Conservation (phyloP, 495 filamentous ascomycete genomes). For the Hypoxylon crocopeplum region DNA sequence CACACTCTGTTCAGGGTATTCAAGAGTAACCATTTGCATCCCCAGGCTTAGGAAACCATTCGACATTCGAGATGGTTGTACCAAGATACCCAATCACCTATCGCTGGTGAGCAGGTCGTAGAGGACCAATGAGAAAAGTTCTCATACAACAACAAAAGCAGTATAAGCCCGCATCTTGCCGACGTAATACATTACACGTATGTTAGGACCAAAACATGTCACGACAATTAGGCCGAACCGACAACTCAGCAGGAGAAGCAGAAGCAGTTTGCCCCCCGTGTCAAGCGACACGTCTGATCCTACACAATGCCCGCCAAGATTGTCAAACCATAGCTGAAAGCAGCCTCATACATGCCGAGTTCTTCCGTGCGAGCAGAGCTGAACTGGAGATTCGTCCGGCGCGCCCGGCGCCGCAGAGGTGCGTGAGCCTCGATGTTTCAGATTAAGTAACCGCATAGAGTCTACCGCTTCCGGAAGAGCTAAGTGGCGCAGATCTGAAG, state of each 20-base stretch:
- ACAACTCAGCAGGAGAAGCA: background rate
- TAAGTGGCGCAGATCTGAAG: conserved; percentile 12
- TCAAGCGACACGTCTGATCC: conserved; percentile 5
- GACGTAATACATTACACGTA: conserved; percentile 4
- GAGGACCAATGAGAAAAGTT: background rate
- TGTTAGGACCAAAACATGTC: background rate
- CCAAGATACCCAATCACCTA: too few relatives aligned
- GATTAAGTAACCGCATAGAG: background rate
- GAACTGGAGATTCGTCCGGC: background rate
- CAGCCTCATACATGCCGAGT: conserved; percentile 13
- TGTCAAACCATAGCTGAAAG: conserved; percentile 16
- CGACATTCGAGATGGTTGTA: too few relatives aligned
- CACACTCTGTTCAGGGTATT: too few relatives aligned
- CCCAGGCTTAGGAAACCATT: too few relatives aligned
- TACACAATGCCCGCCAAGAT: conserved; percentile 16
- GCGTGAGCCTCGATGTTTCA: conserved; percentile 18
- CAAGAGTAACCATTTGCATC: too few relatives aligned
- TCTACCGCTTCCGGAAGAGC: background rate
- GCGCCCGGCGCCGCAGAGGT: background rate
- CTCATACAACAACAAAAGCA: background rate
- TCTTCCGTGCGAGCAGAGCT: conserved; percentile 7
- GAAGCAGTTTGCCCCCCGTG: background rate
- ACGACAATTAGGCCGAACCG: background rate
- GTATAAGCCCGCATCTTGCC: conserved; percentile 2
- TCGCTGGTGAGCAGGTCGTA: too few relatives aligned